phyloP scores from a whole-genome alignment of 2,329 filamentous ascomycete genomes.

The Didymosphaeria variabile region DNA sequence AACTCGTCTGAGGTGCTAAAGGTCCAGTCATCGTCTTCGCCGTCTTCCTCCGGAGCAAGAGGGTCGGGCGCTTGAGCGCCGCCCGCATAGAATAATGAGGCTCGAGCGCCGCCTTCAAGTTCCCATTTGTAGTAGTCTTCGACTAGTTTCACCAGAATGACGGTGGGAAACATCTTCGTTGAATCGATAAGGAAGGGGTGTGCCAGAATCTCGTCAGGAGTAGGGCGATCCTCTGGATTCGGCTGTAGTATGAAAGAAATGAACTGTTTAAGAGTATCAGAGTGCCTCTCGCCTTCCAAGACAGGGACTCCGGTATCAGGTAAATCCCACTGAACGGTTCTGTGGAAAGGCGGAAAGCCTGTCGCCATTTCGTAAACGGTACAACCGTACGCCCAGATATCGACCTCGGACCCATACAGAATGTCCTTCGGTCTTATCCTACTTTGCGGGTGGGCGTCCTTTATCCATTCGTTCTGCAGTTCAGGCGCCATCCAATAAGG shows the following conservation, averaged over 20 bases:
- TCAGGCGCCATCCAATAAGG: conserved; percentile 90
- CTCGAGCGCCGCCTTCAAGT: conserved; percentile 73
- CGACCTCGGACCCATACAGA: conserved; percentile 62
- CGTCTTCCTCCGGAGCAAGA: conserved; percentile 54
- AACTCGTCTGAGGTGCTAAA: conserved; percentile 72
- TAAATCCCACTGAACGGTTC: conserved; percentile 38
- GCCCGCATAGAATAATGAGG: conserved; percentile 68
- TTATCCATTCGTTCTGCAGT: conserved; percentile 61
- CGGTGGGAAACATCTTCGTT: conserved; percentile 69
- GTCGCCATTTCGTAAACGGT: conserved; percentile 84
- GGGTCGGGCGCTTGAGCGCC: conserved; percentile 66
- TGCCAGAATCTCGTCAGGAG: conserved; percentile 73
- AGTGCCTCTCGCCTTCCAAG: conserved; percentile 76
- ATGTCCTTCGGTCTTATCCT: conserved; percentile 59
- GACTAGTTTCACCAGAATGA: conserved; percentile 71
- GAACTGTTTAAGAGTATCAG: conserved; percentile 72
- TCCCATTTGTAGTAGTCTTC: conserved; percentile 80
- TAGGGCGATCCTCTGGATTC: conserved; percentile 72
- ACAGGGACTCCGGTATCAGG: conserved; percentile 66
- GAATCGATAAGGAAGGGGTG: conserved; percentile 75
- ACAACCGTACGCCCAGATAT: conserved; percentile 87
- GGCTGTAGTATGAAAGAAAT: conserved; percentile 77
- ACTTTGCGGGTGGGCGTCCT: conserved; percentile 67
- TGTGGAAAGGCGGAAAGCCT: conserved; percentile 75
- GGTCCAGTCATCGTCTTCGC: conserved; percentile 67